A percentile compares a stretch with the other conserved stretches of the same genome.
phyloP scores from a whole-genome alignment of 768 basidiomycete species.

The Panaeolus papilionaceus region DNA sequence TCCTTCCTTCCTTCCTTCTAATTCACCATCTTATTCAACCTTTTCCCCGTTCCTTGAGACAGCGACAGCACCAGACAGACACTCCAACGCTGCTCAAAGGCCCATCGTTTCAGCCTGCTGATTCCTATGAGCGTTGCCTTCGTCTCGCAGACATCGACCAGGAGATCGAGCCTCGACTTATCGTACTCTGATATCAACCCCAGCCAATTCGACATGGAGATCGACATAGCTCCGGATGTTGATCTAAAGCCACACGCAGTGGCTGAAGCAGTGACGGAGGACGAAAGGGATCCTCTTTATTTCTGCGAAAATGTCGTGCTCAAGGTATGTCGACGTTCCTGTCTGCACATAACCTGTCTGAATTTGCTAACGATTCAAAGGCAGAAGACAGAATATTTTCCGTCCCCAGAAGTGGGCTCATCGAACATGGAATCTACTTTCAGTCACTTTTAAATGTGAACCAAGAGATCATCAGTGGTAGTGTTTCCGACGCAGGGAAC shows the following conservation, averaged over 20 bases:
- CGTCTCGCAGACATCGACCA: not conserved
- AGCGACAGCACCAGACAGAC: too few species aligned
- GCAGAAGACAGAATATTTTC: not conserved
- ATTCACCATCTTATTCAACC: too few species aligned
- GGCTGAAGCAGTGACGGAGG: not conserved
- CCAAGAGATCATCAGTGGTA: not conserved
- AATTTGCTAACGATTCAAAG: not conserved
- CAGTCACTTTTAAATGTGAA: not conserved
- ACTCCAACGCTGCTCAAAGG: too few species aligned
- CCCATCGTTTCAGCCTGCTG: not conserved
- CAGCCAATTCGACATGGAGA: not conserved
- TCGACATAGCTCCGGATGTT: not conserved
- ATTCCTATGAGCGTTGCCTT: not conserved
- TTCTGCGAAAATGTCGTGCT: not conserved
- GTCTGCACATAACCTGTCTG: too few species aligned
- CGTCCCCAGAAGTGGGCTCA: not conserved
- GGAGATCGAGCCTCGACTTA: not conserved
- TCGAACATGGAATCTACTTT: not conserved
- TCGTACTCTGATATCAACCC: not conserved
- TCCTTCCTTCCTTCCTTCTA: too few species aligned
- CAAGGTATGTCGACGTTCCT: not conserved
- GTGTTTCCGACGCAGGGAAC: not conserved
- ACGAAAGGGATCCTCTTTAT: not conserved
- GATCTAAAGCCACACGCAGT: too few species aligned
- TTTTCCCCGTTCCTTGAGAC: too few species aligned